Conservation (phyloP, 805 yeast genomes). For the Cyberlindnera xylosilytica region DNA sequence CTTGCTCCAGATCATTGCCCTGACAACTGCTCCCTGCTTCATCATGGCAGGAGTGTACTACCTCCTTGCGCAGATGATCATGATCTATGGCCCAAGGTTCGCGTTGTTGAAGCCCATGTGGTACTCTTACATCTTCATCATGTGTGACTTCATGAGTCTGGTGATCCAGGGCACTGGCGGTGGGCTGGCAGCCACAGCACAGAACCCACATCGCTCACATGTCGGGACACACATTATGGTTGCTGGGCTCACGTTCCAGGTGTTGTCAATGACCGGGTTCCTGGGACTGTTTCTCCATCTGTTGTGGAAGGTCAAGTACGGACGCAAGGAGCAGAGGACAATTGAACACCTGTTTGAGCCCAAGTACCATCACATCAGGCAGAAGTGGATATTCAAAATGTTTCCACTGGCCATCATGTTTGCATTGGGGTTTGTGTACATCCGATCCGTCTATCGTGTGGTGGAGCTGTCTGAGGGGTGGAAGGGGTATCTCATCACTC, state of each 20-base stretch:
- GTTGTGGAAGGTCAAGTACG: conserved; percentile 35
- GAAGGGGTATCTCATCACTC: conserved; percentile 59
- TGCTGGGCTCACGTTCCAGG: conserved; percentile 78
- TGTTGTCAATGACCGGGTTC: conserved; percentile 63
- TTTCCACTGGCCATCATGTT: conserved; percentile 45
- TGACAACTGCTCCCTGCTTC: conserved; percentile 81
- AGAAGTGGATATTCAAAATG: conserved; percentile 33
- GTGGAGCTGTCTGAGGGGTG: conserved; percentile 73
- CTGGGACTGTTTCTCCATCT: conserved; percentile 47
- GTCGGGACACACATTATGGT: conserved; percentile 64
- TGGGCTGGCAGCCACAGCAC: conserved; percentile 46
- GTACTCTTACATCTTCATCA: conserved; percentile 62
- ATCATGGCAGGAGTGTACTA: conserved; percentile 82
- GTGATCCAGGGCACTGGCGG: conserved; percentile 76
- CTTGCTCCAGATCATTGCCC: conserved; percentile 60
- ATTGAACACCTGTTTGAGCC: conserved; percentile 35
- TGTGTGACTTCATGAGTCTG: conserved; percentile 62
- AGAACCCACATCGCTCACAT: no score
- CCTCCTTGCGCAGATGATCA: conserved; percentile 61
- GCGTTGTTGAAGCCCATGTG: conserved; percentile 54
- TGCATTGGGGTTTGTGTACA: conserved; percentile 51
- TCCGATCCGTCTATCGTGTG: conserved; percentile 70
- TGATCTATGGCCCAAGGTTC: conserved; percentile 54
- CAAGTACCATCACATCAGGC: conserved; percentile 34
- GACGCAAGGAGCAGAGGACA: conserved; percentile 22